Conservation (phyloP, 768 basidiomycete genomes). For the Hericium coralloides region DNA sequence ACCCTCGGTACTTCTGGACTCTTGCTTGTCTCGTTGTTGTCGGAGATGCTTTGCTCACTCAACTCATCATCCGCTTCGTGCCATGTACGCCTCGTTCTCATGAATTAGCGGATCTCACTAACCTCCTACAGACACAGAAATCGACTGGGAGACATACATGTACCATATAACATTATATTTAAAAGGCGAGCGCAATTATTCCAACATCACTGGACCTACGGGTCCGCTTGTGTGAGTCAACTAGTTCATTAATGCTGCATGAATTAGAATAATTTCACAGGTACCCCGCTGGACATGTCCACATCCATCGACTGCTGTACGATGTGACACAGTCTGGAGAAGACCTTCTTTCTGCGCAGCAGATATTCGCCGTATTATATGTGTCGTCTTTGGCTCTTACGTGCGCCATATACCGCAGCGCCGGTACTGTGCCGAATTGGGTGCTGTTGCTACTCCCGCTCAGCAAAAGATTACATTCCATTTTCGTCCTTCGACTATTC, state of each 20-base stretch:
- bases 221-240: constrained; percentile 79
- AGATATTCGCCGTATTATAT: constrained; percentile 73
- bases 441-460: constrained; percentile 61
- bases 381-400: constrained; percentile 53
- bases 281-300: constrained; percentile 91
- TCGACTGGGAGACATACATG: constrained; percentile 98
- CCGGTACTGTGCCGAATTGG: constrained; percentile 63
- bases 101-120: constrained; percentile 4
- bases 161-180: constrained; percentile 72
- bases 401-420: constrained; percentile 58
- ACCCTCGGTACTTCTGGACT: constrained; percentile 56
- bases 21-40: constrained; percentile 56
- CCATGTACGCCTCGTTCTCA: constrained; percentile 53
- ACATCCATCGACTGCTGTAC: constrained; percentile 69
- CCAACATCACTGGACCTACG: constrained; percentile 76
- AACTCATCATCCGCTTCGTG: constrained; percentile 71
- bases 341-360: constrained; percentile 59
- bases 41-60: constrained; percentile 71
- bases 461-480: constrained; percentile 92
- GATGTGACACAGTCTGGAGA: constrained; percentile 50
- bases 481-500: constrained; percentile 86
- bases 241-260: too few relatives aligned
- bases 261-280: constrained; percentile 29
- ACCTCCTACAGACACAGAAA: constrained; percentile 77
- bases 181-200: constrained; percentile 78